Evolutionary conservation across 2,329 filamentous ascomycete genomes (phyloP).

Genomic region (Diaporthe ilicicola): DNA sequence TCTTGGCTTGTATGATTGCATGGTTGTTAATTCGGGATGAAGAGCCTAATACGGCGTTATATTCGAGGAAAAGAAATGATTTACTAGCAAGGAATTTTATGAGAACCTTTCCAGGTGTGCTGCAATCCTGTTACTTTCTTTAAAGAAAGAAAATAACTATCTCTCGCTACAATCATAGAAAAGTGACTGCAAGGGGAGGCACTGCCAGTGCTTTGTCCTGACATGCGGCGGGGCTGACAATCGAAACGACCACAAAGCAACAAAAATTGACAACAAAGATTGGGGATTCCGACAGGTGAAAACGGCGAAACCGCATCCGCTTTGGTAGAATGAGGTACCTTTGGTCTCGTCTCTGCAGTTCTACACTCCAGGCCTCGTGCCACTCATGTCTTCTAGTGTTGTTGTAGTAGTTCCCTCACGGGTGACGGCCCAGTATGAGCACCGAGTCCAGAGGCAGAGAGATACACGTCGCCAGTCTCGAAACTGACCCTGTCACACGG

Average conservation of each 20-base stretch:
- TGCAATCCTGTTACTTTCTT: background rate
- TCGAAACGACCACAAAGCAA: background rate
- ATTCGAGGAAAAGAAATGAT: background rate
- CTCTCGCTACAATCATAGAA: background rate
- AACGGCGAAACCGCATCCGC: slow-evolving; percentile 1
- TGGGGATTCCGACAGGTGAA: background rate
- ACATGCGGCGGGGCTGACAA: background rate
- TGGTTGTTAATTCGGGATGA: background rate
- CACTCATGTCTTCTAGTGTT: background rate
- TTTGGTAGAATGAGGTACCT: background rate
- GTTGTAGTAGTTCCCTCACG: too few relatives aligned
- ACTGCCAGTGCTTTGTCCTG: background rate
- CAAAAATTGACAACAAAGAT: background rate
- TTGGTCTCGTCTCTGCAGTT: background rate
- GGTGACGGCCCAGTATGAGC: too few relatives aligned
- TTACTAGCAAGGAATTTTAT: background rate
- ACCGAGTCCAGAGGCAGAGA: too few relatives aligned
- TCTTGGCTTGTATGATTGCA: background rate
- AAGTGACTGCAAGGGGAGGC: slow-evolving; percentile 1
- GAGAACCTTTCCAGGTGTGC: background rate
- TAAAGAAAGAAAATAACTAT: background rate
- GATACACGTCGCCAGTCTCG: too few relatives aligned
- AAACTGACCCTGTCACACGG: too few relatives aligned
- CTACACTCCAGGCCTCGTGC: background rate
- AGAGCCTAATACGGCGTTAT: too few relatives aligned